Base-by-base conservation (phyloP, 495 filamentous ascomycete species). In the Acidomyces sp. region DNA sequence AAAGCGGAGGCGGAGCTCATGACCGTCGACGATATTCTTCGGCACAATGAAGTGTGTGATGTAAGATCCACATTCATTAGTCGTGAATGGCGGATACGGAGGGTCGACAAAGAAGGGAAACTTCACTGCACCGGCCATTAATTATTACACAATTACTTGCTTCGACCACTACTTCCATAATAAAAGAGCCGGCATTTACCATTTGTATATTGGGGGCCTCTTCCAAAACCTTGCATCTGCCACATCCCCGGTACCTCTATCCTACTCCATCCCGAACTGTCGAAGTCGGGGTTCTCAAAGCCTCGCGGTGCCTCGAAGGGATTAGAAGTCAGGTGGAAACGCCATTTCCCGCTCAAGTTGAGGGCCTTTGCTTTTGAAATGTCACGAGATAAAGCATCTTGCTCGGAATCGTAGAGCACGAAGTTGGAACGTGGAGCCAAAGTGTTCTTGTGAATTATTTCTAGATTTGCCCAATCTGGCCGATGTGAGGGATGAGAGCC, bases 181-280 rank as follows among this genome's bases (percentile, higher is more conserved):
- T n/a, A n/a, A n/a, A n/a, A n/a, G n/a, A n/a, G n/a, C n/a, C n/a
- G n/a, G n/a, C n/a, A n/a, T n/a, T n/a, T n/a, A n/a, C n/a, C n/a
- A 17, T 46, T 46, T n/a, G 43, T 46, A 17, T 46, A 46, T 24
- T 46, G 43, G 7, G 43, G 43, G 3, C 43, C 35, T 10, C 21
- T 13, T 3, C 43, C 43, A 18, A 37, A 37, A 21, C 37, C 37
- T 40, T 46, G 43, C n/a, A 46, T 10, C 20, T 46, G 43, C 43
- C 43, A 46, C 34, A 39, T 39, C 2, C 59, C 55, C 28, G 60
- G 46, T 53, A 66, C 11, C 3, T 9, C 21, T 4, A 44, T 37
- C 3, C 30, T 18, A 26, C 34, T 36, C 41, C 41, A 44, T 44
- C 21, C 29, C 4, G 34, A 23, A 15, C 12, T 20, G 34, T 44